These are phyloP conservation scores for Arbutus unedo DNA, from an alignment of 148 eudicot genomes.

Conservation along the genomic window DNA sequence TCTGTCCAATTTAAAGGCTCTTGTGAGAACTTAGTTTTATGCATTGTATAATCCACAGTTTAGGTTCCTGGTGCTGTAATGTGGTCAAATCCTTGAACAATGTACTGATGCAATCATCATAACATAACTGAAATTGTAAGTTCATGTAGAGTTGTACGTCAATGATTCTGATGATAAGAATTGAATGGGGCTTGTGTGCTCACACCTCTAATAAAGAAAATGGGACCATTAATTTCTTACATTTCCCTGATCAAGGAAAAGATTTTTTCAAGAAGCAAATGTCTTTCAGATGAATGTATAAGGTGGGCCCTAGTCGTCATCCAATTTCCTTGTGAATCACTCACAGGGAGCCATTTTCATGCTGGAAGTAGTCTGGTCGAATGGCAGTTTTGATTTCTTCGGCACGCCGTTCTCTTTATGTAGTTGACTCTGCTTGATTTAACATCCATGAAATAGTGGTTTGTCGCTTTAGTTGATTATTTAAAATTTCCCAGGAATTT, in stretches of 20 bases:
- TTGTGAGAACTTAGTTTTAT: constrained; percentile 1
- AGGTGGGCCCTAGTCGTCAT: neutral
- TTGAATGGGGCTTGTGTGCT: neutral
- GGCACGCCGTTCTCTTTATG: neutral
- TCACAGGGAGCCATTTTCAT: neutral
- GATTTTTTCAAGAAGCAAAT: neutral
- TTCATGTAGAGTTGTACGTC: neutral
- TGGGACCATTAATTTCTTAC: neutral
- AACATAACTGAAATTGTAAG: neutral
- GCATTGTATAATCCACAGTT: neutral
- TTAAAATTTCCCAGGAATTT: neutral
- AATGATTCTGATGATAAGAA: neutral
- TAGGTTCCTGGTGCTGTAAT: neutral
- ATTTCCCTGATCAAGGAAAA: neutral
- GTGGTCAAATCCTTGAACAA: neutral
- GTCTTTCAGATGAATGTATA: neutral
- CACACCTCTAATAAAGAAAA: neutral
- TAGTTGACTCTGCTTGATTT: neutral
- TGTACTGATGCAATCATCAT: neutral
- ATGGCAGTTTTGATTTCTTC: neutral
- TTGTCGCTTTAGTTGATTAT: constrained; percentile 5
- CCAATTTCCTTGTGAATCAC: neutral
- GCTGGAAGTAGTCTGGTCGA: neutral
- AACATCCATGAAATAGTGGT: neutral
- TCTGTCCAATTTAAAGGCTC: neutral